Evolutionary conservation across 1,139 yeast genomes (phyloP).

Genomic region (Diutina neorugosa): DNA sequence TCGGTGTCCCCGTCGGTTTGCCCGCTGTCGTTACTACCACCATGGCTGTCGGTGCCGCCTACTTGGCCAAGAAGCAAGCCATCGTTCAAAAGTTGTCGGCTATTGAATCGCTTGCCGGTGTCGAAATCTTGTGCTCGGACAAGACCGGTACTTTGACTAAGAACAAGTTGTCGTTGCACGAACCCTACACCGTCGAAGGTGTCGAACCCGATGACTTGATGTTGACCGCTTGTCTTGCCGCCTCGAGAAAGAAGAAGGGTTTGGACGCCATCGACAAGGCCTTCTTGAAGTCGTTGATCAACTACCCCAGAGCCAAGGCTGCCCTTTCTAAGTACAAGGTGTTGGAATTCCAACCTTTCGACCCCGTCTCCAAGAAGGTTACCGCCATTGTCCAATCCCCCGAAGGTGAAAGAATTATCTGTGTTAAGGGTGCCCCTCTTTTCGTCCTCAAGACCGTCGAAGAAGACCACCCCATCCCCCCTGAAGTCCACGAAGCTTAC

Average conservation of each 20-base stretch:
- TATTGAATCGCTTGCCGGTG: slow-evolving; percentile 98
- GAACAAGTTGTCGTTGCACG: slow-evolving; percentile 92
- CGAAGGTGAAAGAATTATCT: slow-evolving; percentile 90
- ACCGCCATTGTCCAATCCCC: slow-evolving; percentile 91
- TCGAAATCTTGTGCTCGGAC: slow-evolving; percentile 96
- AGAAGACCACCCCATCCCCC: slow-evolving; percentile 94
- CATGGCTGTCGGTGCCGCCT: slow-evolving; percentile 99
- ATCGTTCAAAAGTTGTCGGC: slow-evolving; percentile 98
- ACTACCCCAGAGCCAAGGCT: slow-evolving; percentile 87
- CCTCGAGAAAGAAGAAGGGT: slow-evolving; percentile 98
- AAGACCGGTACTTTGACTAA: slow-evolving; percentile 99
- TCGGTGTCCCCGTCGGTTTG: slow-evolving; percentile 99
- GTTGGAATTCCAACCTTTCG: slow-evolving; percentile 92
- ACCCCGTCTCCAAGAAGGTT: slow-evolving; percentile 95
- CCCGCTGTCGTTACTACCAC: slow-evolving; percentile 99
- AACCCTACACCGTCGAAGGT: slow-evolving; percentile 99
- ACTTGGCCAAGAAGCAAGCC: slow-evolving; percentile 97
- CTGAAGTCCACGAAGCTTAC: slow-evolving; percentile 88
- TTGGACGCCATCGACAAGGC: slow-evolving; percentile 97
- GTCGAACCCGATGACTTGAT: slow-evolving; percentile 94
- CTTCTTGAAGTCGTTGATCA: slow-evolving; percentile 80
- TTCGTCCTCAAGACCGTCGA: slow-evolving; percentile 92
- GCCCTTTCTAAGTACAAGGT: slow-evolving; percentile 94
- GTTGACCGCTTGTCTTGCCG: slow-evolving; percentile 98
- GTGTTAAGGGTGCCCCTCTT: slow-evolving; percentile 98